Conservation (phyloP, 1,139 yeast species). For the Candida labiduridarum region DNA sequence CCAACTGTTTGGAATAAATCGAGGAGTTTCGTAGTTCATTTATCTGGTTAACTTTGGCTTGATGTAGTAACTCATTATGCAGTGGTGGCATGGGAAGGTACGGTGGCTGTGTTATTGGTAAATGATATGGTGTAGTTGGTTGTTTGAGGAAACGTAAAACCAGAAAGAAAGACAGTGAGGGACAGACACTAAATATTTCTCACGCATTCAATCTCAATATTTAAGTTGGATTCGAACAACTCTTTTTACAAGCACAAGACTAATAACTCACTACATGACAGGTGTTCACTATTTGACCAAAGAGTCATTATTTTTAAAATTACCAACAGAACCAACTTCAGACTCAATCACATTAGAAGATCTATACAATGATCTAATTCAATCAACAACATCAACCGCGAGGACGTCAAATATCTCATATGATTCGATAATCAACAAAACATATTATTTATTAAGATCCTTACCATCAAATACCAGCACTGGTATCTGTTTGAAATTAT, state of each 20-base stretch:
- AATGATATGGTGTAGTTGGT: too few relatives aligned
- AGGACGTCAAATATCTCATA: neutral
- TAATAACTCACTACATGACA: neutral
- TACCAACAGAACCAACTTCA: conserved; percentile 15
- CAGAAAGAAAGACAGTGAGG: too few relatives aligned
- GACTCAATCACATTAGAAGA: conserved; percentile 5
- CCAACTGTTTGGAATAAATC: conserved; percentile 31
- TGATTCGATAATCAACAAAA: conserved; percentile 14
- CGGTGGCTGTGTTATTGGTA: too few relatives aligned
- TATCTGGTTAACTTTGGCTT: conserved; percentile 41
- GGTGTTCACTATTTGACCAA: conserved; percentile 13
- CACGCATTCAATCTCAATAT: too few relatives aligned
- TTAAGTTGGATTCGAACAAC: too few relatives aligned
- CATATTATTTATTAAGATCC: conserved; percentile 18
- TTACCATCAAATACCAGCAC: conserved; percentile 10
- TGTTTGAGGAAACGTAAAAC: too few relatives aligned
- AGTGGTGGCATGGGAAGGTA: conserved; percentile 9
- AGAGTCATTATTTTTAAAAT: conserved; percentile 20
- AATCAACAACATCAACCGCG: neutral
- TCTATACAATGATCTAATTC: conserved; percentile 4
- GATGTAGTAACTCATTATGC: conserved; percentile 33
- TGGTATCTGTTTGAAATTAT: conserved; percentile 23
- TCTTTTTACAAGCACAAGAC: neutral
- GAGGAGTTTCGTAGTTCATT: conserved; percentile 31
- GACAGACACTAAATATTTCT: too few relatives aligned